Conservation (phyloP, 352 stramenopile species). For the Pythium pyrilobum region DNA sequence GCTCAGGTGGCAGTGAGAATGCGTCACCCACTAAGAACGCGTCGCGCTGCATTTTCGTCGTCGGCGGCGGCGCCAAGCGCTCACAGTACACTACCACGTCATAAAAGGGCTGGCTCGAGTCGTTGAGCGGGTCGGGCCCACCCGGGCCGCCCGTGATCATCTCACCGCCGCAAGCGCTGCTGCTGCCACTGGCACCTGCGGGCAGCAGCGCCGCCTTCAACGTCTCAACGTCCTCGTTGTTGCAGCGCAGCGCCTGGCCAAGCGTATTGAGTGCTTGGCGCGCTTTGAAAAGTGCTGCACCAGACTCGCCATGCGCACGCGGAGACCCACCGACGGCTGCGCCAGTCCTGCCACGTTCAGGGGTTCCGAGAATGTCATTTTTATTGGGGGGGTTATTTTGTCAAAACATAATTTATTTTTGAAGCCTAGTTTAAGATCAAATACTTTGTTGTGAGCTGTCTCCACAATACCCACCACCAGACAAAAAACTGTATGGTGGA, state of each 20-base stretch:
- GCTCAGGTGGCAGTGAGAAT: not conserved
- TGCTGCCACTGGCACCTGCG: not conserved
- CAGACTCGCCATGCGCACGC: not conserved
- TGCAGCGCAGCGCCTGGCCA: not conserved
- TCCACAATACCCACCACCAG: no score
- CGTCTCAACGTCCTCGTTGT: not conserved
- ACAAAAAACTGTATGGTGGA: no score
- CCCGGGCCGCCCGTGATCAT: not conserved
- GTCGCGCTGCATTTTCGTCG: not conserved
- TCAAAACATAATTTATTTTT: not conserved
- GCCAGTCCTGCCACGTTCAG: not conserved
- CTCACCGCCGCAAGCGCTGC: not conserved
- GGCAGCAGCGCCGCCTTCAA: not conserved
- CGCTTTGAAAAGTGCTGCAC: not conserved
- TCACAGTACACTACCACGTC: not conserved
- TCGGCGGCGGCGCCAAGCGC: not conserved
- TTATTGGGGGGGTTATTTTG: no score
- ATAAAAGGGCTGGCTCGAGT: not conserved
- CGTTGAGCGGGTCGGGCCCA: not conserved
- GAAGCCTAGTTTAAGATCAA: no score
- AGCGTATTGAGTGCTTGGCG: not conserved
- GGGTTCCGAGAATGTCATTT: no score
- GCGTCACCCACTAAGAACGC: not conserved
- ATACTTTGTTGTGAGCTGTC: no score
- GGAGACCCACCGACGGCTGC: not conserved